These are phyloP conservation scores for Martiniozyma abietophila DNA, from an alignment of 805 yeast species.

Conservation along the genomic window DNA sequence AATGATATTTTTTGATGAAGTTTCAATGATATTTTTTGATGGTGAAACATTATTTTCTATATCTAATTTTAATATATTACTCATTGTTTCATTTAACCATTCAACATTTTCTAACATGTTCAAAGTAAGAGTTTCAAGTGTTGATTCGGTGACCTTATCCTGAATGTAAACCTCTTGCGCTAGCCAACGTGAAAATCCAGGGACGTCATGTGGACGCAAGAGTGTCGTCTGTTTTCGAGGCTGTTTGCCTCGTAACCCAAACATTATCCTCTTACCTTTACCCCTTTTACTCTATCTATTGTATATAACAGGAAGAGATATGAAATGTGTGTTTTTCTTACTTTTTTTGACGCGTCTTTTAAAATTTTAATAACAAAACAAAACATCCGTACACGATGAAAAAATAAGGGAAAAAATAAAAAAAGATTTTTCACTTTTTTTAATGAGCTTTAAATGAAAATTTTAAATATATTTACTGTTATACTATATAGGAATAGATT, in stretches of 20 bases:
- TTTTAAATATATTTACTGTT: no score
- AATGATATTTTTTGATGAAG: not conserved
- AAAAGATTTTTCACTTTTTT: no score
- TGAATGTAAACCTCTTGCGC: constrained; percentile 23
- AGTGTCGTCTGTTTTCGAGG: no score
- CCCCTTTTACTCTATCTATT: not conserved
- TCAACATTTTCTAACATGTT: constrained; percentile 20
- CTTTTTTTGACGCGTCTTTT: no score
- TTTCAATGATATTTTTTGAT: not conserved
- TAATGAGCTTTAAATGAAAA: no score
- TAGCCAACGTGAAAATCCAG: constrained; percentile 28
- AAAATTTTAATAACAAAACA: no score
- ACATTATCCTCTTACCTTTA: constrained; percentile 12
- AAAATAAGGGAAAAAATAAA: no score
- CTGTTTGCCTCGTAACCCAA: no score
- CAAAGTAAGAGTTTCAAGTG: constrained; percentile 19
- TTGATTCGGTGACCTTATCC: constrained; percentile 18
- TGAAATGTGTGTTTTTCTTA: no score
- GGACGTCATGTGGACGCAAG: constrained; percentile 12
- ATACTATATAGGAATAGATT: no score
- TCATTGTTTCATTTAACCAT: constrained; percentile 24
- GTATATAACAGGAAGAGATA: no score
- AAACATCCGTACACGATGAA: no score
- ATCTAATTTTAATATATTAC: constrained; percentile 13
- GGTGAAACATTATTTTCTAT: not conserved